These are phyloP conservation scores for Lipomyces mesembrius DNA, from an alignment of 805 yeast species.

Conservation along the genomic window DNA sequence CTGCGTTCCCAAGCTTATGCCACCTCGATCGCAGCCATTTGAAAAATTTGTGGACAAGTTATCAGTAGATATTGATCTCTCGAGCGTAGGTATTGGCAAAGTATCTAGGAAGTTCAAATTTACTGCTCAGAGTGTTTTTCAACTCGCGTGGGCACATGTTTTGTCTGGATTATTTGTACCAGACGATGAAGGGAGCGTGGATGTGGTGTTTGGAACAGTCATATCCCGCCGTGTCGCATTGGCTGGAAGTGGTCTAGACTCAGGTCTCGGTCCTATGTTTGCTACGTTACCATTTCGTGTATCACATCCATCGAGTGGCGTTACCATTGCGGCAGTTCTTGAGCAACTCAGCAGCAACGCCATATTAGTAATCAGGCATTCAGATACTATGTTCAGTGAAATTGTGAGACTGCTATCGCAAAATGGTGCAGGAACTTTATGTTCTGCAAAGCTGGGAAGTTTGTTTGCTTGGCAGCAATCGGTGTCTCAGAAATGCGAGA, in stretches of 20 bases:
- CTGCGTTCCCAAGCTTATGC: slow-evolving; percentile 11
- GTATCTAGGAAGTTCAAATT: slow-evolving; percentile 8
- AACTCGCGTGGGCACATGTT: slow-evolving; percentile 35
- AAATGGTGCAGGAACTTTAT: neutral
- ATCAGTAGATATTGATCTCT: neutral
- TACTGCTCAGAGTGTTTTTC: slow-evolving; percentile 30
- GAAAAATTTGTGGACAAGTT: slow-evolving; percentile 3
- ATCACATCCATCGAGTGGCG: neutral
- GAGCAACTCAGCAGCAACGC: neutral
- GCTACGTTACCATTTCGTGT: slow-evolving; percentile 27
- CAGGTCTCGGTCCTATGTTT: slow-evolving; percentile 28
- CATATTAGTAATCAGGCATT: slow-evolving; percentile 9
- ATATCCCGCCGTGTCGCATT: slow-evolving; percentile 27
- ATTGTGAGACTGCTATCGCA: neutral
- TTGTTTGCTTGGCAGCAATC: slow-evolving; percentile 34
- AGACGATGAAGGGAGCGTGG: slow-evolving; percentile 12
- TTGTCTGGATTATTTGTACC: slow-evolving; percentile 8
- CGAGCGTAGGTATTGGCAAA: neutral
- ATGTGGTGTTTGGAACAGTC: slow-evolving; percentile 37
- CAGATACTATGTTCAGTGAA: slow-evolving; percentile 12
- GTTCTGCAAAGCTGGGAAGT: slow-evolving; percentile 11
- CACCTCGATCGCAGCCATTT: neutral
- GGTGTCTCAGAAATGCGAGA: neutral
- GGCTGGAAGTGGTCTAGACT: slow-evolving; percentile 9
- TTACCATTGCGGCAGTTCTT: neutral